Evolutionary conservation across 2,329 filamentous ascomycete genomes (phyloP), one percentile per base, ranked within the genome.

Genomic region (Aspergillus fructus): DNA sequence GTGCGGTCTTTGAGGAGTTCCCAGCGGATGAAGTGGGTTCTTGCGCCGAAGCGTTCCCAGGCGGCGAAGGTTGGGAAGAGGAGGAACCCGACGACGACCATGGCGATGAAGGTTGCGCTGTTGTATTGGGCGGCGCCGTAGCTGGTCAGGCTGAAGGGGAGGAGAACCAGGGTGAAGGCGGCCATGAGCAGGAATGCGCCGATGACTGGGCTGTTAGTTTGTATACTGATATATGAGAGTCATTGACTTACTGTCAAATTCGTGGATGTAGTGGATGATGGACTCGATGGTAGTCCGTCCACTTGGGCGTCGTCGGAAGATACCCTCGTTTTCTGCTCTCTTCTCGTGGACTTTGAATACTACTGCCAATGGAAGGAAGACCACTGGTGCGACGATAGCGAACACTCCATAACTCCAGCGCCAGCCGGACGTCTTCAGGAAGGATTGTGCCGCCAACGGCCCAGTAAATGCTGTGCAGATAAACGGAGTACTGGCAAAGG

Each of bases 321-420:
- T 62, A 2, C 85, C 85, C 41, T 76, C 66, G 53, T 78, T 80
- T 58, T 76, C 72, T 1, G 87, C 87, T 66, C 86, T 86, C 53
- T 70, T 73, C 59, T 85, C 79, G 66, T 87, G 85, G 62, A 75
- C 73, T 54, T 80, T 75, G 66, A 87, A 81, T 23, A 87, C 70
- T 7, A 74, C 60, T 30, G 82, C 79, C 6, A 89, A 75, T 0
- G 87, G 87, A 9, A 83, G 37, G 7, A 80, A 80, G 33, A 85
- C 76, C 49, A 79, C 68, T 0, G 85, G 85, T 4, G 82, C 79
- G 59, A 89, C 75, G 55, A 89, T 85, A 40, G 81, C 76, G 65
- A 87, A 89, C 21, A 77, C 74, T 23, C 84, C 86, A 64, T 84
- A 88, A 1, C 77, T 84, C 86, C 86, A 89, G 27, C 84, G 80